Percentiles rank a stretch among this genome's conserved stretches.
These are phyloP conservation scores for Aspergillus candidus DNA, from an alignment of 2,329 filamentous ascomycete species.

Conservation along the genomic window DNA sequence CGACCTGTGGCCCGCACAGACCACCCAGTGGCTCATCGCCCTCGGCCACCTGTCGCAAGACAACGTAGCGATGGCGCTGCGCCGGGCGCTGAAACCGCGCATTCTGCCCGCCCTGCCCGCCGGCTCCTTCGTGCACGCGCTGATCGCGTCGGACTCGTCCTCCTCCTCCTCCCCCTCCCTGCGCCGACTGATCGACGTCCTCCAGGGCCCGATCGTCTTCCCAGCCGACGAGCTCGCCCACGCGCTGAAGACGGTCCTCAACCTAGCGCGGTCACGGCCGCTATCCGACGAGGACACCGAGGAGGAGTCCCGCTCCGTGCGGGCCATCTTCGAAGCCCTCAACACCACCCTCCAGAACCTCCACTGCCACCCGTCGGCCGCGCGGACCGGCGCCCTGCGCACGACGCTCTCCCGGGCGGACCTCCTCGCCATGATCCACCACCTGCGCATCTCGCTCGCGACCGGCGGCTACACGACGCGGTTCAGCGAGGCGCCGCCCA, in stretches of 20 bases:
- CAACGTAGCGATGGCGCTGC: conserved; percentile 37
- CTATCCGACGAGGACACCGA: conserved; percentile 25
- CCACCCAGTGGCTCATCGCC: conserved; percentile 38
- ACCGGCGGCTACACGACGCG: conserved; percentile 39
- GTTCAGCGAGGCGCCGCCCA: conserved; percentile 36
- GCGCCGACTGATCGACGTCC: conserved; percentile 30
- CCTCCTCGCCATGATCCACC: conserved; percentile 36
- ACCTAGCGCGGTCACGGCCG: conserved; percentile 31
- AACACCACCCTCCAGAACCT: conserved; percentile 35
- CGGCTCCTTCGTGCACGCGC: conserved; percentile 35
- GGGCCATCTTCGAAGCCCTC: conserved; percentile 33
- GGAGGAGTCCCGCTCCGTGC: conserved; percentile 17
- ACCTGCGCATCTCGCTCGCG: conserved; percentile 39
- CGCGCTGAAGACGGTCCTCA: conserved; percentile 35
- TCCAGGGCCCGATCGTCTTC: conserved; percentile 31
- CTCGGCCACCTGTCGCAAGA: conserved; percentile 33
- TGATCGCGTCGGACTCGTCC: conserved; percentile 30
- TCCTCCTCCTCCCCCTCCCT: conserved; percentile 21
- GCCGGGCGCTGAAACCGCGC: conserved; percentile 27
- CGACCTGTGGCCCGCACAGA: conserved; percentile 32
- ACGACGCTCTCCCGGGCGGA: conserved; percentile 35
- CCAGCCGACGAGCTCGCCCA: conserved; percentile 36
- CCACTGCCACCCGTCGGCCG: conserved; percentile 27
- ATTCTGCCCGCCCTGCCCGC: conserved; percentile 33
- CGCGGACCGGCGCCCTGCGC: conserved; percentile 31